phyloP scores from a whole-genome alignment of 495 filamentous ascomycete genomes.

The Penicillium bovifimosum region DNA sequence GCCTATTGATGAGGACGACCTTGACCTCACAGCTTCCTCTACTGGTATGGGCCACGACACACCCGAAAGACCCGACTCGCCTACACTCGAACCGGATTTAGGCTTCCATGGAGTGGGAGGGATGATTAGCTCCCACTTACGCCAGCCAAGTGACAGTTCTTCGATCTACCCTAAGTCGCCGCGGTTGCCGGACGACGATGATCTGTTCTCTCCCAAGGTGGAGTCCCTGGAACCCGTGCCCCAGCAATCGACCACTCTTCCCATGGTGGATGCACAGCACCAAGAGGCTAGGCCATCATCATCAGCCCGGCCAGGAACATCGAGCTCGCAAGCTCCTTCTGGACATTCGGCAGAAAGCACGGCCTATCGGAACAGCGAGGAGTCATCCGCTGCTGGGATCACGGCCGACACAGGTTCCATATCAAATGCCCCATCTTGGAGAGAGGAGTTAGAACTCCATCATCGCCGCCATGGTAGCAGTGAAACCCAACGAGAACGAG shows the following conservation, averaged over 20 bases:
- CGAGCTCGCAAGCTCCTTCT: slow-evolving; percentile 9
- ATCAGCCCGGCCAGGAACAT: slow-evolving; percentile 3
- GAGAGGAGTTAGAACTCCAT: slow-evolving; percentile 26
- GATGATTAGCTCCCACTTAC: slow-evolving; percentile 80
- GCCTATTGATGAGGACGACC: slow-evolving; percentile 37
- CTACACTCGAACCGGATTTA: slow-evolving; percentile 61
- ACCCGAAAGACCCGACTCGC: slow-evolving; percentile 62
- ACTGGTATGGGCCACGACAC: slow-evolving; percentile 7
- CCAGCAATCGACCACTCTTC: not conserved
- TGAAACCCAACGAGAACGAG: slow-evolving; percentile 59
- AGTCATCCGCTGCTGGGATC: slow-evolving; percentile 9
- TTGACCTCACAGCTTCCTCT: slow-evolving; percentile 2
- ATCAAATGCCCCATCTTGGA: slow-evolving; percentile 32
- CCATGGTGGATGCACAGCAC: not conserved
- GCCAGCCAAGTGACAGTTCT: slow-evolving; percentile 73
- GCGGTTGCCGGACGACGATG: slow-evolving; percentile 16
- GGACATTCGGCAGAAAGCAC: slow-evolving; percentile 8
- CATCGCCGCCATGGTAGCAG: slow-evolving; percentile 53
- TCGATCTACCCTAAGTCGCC: slow-evolving; percentile 61
- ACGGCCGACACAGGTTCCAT: slow-evolving; percentile 6
- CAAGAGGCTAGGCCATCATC: slow-evolving; percentile 1
- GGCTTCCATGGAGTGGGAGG: slow-evolving; percentile 58
- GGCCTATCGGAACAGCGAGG: slow-evolving; percentile 14
- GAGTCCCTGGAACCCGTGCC: not conserved
- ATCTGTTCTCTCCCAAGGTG: not conserved